Evolutionary conservation across 2,329 filamentous ascomycete genomes (phyloP).

Genomic region (Penicillium vulpinum): DNA sequence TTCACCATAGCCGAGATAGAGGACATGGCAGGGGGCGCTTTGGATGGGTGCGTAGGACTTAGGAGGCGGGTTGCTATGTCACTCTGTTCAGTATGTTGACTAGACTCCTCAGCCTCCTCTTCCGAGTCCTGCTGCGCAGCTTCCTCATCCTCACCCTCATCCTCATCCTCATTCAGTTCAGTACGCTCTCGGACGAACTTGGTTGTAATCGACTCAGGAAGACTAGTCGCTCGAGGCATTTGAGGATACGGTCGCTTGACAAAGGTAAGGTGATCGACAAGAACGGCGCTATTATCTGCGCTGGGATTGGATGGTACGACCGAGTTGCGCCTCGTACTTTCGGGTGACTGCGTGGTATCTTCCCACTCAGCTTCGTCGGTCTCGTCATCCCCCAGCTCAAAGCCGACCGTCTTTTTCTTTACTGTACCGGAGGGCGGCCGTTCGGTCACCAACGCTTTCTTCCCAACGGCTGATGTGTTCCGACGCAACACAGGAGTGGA

Average conservation of each 20-base stretch:
- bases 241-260: slow-evolving; percentile 44
- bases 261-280: slow-evolving; percentile 43
- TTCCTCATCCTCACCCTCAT: slow-evolving; percentile 20
- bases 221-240: slow-evolving; percentile 39
- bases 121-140: slow-evolving; percentile 17
- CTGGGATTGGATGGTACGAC: slow-evolving; percentile 39
- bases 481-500: slow-evolving; percentile 46
- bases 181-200: slow-evolving; percentile 31
- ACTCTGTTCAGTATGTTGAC: slow-evolving; percentile 32
- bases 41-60: slow-evolving; percentile 43
- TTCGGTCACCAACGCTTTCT: slow-evolving; percentile 41
- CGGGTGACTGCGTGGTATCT: slow-evolving; percentile 50
- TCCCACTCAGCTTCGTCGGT: slow-evolving; percentile 51
- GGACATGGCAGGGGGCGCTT: slow-evolving; percentile 50
- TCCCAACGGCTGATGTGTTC: slow-evolving; percentile 39
- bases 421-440: slow-evolving; percentile 37
- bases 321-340: slow-evolving; percentile 49
- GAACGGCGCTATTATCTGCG: slow-evolving; percentile 35
- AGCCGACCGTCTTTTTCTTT: slow-evolving; percentile 50
- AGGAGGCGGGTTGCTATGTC: slow-evolving; percentile 42
- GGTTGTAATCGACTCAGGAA: slow-evolving; percentile 39
- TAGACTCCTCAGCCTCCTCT: slow-evolving; percentile 23
- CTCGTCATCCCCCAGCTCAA: slow-evolving; percentile 47
- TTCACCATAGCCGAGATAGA: slow-evolving; percentile 49
- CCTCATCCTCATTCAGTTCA: slow-evolving; percentile 20